Base-by-base conservation (phyloP, 208 protist genomes). In the Leishmania gerbilli region DNA sequence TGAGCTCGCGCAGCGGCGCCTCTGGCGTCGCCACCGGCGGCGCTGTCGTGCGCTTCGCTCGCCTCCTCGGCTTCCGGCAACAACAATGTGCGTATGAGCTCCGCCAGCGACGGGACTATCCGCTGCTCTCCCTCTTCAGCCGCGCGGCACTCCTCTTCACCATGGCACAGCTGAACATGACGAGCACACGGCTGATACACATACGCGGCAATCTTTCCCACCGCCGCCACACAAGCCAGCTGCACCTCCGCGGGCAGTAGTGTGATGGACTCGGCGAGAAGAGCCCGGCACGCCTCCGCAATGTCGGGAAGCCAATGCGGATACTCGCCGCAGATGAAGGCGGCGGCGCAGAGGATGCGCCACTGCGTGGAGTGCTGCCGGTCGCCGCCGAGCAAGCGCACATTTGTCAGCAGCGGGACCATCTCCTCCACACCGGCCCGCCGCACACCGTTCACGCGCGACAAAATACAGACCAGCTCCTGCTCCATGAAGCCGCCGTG, bases 301-400 rank as follows among this genome's bases (percentile, higher is more conserved):
- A 91, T 90, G 82, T 96, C 83, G 1, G 85, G 76, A 24, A 98
- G 45, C 89, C 92, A 95, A 76, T 97, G 89, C 3, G 93, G 87
- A 84, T 98, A 99, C 88, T 99, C 98, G 31, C 98, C 98, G 65
- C 97, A 95, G 6, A 97, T 91, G 80, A 98, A 99, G 24, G 97
- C 97, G 0, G 97, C 96, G 3, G 98, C 97, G 62, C 95, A 89
- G 9, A 99, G 87, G 7, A 97, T 84, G 42, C 85, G 75, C 88
- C 90, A 93, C 86, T 96, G 93, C 67, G 89, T 95, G 47, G 92
- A 97, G 40, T 53, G 84, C 74, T 81, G 71, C 56, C 79, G 34
- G 58, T 93, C 84, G 79, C 83, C 87, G 55, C 78, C 88, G 9
- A 94, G 87, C 4, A 96, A 81, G 19, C 81, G 81, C 13, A 80